These are phyloP conservation scores for Chloropicon primus DNA, from an alignment of 139 green algal genomes.

Conservation along the genomic window DNA sequence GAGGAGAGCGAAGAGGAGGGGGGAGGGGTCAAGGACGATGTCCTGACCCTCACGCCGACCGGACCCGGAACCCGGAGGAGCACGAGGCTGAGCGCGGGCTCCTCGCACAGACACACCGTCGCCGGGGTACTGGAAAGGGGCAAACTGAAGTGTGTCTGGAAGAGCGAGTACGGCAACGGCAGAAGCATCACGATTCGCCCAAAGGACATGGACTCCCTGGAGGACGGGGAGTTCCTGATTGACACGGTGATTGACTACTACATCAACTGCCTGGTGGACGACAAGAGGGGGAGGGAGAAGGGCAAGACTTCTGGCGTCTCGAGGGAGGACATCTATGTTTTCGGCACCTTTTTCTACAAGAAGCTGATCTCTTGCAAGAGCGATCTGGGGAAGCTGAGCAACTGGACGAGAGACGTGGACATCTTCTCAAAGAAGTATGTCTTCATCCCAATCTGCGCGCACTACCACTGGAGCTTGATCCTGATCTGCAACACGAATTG, in stretches of 20 bases:
- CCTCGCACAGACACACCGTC: background rate
- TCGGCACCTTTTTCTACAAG: constrained; percentile 91
- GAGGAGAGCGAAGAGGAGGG: background rate
- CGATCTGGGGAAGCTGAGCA: constrained; percentile 8
- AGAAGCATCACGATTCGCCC: background rate
- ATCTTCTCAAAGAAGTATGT: constrained; percentile 61
- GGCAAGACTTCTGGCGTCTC: background rate
- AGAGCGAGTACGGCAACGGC: background rate
- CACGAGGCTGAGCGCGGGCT: background rate
- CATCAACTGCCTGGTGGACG: constrained; percentile 19
- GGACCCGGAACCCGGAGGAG: background rate
- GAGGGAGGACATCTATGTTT: constrained; percentile 15
- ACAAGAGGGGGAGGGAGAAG: background rate
- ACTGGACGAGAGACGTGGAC: constrained; percentile 23
- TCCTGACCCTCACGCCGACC: background rate
- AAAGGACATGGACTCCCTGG: constrained; percentile 56
- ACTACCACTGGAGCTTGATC: constrained; percentile 75
- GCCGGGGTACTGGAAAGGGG: background rate
- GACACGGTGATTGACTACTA: constrained; percentile 92
- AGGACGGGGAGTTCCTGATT: constrained; percentile 71
- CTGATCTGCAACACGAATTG: constrained; percentile 60
- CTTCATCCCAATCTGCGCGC: constrained; percentile 78
- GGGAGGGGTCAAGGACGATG: background rate
- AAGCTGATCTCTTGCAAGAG: constrained; percentile 46
- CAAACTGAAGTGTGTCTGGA: background rate